Evolutionary conservation across 345 rosid genomes (phyloP).

Genomic region (Luvunga scandens): DNA sequence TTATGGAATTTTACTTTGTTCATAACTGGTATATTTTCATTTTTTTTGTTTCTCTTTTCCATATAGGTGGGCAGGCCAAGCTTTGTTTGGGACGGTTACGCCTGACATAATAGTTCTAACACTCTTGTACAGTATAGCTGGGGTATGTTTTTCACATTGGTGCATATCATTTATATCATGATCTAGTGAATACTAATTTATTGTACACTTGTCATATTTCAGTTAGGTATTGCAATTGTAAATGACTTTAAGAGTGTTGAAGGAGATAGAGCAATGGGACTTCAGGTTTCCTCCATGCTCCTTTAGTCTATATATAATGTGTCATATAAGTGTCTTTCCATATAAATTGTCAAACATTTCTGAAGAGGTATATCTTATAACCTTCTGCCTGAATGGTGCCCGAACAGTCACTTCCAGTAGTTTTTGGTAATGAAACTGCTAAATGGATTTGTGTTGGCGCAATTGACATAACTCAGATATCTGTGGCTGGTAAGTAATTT

Average conservation of each 20-base stretch:
- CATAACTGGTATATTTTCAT: not conserved
- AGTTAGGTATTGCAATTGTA: slow-evolving; percentile 93
- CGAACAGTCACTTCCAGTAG: slow-evolving; percentile 92
- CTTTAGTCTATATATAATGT: not conserved
- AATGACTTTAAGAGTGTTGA: slow-evolving; percentile 97
- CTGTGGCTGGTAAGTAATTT: slow-evolving; percentile 70
- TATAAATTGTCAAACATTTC: not conserved
- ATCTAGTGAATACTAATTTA: not conserved
- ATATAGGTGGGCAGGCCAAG: slow-evolving; percentile 99
- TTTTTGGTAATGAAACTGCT: slow-evolving; percentile 95
- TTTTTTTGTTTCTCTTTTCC: slow-evolving; percentile 8
- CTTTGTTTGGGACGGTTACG: slow-evolving; percentile 93
- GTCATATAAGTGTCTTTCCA: slow-evolving; percentile 8
- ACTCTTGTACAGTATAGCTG: slow-evolving; percentile 93
- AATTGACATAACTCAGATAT: slow-evolving; percentile 86
- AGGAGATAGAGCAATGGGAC: slow-evolving; percentile 95
- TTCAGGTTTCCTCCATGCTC: slow-evolving; percentile 49
- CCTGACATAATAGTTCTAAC: slow-evolving; percentile 91
- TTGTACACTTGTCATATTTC: slow-evolving; percentile 25
- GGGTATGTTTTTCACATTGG: slow-evolving; percentile 49
- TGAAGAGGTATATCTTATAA: slow-evolving; percentile 1
- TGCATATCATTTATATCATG: not conserved
- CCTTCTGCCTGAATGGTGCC: slow-evolving; percentile 9
- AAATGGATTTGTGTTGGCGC: slow-evolving; percentile 99
- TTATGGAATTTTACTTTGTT: slow-evolving; percentile 9